phyloP scores from a whole-genome alignment of 495 filamentous ascomycete genomes.

The Evernia prunastri region DNA sequence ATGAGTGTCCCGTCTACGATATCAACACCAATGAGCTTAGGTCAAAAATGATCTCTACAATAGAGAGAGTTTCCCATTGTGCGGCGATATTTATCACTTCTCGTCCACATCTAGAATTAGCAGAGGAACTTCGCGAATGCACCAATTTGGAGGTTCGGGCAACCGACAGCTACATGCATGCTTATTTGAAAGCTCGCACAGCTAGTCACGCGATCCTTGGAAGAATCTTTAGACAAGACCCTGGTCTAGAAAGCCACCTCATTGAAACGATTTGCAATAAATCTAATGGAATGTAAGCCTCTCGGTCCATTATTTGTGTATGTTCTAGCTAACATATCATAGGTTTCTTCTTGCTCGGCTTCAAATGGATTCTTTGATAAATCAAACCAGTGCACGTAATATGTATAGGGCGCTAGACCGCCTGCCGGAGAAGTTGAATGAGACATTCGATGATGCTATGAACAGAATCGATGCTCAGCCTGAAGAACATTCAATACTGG shows the following conservation, averaged over 20 bases:
- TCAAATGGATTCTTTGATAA: slow-evolving; percentile 7
- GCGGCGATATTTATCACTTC: background rate
- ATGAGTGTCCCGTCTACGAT: slow-evolving; percentile 1
- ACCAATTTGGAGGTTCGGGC: background rate
- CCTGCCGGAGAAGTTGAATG: slow-evolving; percentile 2
- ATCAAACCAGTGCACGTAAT: slow-evolving; percentile 11
- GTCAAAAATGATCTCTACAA: background rate
- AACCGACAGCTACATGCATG: background rate
- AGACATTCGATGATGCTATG: background rate
- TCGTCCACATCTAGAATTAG: slow-evolving; percentile 5
- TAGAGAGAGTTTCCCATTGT: background rate
- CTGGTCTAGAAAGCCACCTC: background rate
- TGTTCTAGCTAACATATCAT: background rate
- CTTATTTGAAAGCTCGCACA: background rate
- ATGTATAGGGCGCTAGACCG: background rate
- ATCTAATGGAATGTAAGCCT: slow-evolving; percentile 3
- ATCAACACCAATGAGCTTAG: background rate
- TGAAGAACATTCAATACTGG: background rate
- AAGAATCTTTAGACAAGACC: background rate
- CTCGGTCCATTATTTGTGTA: background rate
- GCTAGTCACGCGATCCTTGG: background rate
- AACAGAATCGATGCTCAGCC: background rate
- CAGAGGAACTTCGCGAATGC: background rate
- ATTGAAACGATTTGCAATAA: slow-evolving; percentile 1
- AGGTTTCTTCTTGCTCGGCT: slow-evolving; percentile 10